phyloP scores from a whole-genome alignment of 2,329 filamentous ascomycete genomes.

The Rhinocladiella similis region DNA sequence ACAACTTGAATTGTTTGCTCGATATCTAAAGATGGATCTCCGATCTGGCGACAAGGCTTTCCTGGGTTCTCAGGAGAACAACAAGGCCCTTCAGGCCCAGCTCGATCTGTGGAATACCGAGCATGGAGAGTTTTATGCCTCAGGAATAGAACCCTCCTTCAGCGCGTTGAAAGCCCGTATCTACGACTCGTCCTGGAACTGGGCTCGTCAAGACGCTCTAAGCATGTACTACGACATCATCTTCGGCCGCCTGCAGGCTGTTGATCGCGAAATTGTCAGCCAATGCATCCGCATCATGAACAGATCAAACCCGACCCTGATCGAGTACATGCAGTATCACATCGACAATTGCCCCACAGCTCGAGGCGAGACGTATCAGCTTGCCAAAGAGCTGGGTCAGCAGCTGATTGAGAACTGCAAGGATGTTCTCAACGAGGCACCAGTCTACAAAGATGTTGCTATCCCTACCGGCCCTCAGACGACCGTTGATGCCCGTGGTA shows the following conservation, averaged over 20 bases:
- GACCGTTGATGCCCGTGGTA: slow-evolving; percentile 87
- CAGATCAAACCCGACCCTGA: slow-evolving; percentile 88
- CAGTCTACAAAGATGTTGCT: slow-evolving; percentile 94
- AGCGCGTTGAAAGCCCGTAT: slow-evolving; percentile 89
- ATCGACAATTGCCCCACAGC: slow-evolving; percentile 98
- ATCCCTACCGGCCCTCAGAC: slow-evolving; percentile 90
- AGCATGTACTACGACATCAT: slow-evolving; percentile 99
- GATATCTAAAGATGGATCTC: slow-evolving; percentile 96
- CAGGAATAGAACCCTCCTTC: slow-evolving; percentile 92
- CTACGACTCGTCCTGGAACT: slow-evolving; percentile 99
- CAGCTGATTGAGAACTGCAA: slow-evolving; percentile 97
- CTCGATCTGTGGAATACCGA: slow-evolving; percentile 93
- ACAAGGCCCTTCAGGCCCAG: slow-evolving; percentile 85
- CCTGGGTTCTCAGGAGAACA: slow-evolving; percentile 78
- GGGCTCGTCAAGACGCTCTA: slow-evolving; percentile 94
- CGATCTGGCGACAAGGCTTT: slow-evolving; percentile 95
- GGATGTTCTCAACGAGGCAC: slow-evolving; percentile 79
- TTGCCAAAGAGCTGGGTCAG: slow-evolving; percentile 91
- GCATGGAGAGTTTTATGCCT: slow-evolving; percentile 93
- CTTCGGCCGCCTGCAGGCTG: slow-evolving; percentile 86
- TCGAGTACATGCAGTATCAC: slow-evolving; percentile 99
- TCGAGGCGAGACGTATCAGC: slow-evolving; percentile 92
- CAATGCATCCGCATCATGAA: slow-evolving; percentile 99
- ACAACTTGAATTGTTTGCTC: slow-evolving; percentile 89
- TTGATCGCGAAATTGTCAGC: slow-evolving; percentile 97